Evolutionary conservation across 495 filamentous ascomycete species (phyloP).

Genomic region (Xylaria grammica): DNA sequence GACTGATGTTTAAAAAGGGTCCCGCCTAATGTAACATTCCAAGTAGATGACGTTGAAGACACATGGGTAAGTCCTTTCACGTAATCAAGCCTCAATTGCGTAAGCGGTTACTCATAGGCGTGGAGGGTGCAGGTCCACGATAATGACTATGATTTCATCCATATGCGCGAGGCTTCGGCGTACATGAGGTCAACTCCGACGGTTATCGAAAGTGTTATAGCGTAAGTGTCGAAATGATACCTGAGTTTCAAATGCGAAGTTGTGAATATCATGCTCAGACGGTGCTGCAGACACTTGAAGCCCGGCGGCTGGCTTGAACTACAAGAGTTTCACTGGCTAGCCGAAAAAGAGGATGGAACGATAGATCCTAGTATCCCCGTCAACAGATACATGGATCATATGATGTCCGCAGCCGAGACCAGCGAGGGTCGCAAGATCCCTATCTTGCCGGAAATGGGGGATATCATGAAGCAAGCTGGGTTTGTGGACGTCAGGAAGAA

Average conservation of each 20-base stretch:
- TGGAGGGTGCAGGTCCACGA: slow-evolving; percentile 17
- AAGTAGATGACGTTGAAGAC: slow-evolving; percentile 50
- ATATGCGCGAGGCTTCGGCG: slow-evolving; percentile 24
- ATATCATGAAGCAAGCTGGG: slow-evolving; percentile 26
- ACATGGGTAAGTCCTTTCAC: slow-evolving; percentile 37
- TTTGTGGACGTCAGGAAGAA: slow-evolving; percentile 27
- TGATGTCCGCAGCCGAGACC: slow-evolving; percentile 23
- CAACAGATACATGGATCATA: slow-evolving; percentile 16
- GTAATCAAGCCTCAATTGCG: not conserved
- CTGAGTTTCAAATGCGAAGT: not conserved
- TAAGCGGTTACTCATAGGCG: slow-evolving; percentile 6
- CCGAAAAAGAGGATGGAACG: slow-evolving; percentile 21
- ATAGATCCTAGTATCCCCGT: slow-evolving; percentile 12
- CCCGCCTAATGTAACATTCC: slow-evolving; percentile 42
- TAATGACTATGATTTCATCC: slow-evolving; percentile 28
- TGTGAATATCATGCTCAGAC: slow-evolving; percentile 7
- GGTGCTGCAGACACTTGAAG: slow-evolving; percentile 20
- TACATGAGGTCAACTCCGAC: slow-evolving; percentile 21
- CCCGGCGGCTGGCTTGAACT: slow-evolving; percentile 36
- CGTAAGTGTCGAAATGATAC: slow-evolving; percentile 4
- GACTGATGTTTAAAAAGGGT: slow-evolving; percentile 28
- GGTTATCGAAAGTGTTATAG: slow-evolving; percentile 20
- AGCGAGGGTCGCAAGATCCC: slow-evolving; percentile 24
- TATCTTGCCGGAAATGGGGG: slow-evolving; percentile 21
- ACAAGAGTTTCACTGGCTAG: slow-evolving; percentile 28